Evolutionary conservation across 192 early-diverging fungal genomes (phyloP).

Genomic region (Backusella australiensis): DNA sequence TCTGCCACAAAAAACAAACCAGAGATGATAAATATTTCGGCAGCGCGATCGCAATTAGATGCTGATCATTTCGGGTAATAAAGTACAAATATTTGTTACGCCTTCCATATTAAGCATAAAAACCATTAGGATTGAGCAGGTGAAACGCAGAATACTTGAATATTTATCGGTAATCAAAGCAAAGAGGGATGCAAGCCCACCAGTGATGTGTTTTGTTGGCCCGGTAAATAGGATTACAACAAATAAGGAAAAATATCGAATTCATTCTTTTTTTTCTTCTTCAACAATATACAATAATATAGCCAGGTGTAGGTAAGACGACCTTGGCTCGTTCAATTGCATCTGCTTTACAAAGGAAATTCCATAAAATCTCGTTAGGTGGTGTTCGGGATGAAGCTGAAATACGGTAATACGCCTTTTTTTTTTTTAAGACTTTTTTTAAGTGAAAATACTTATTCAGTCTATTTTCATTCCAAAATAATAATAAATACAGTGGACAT

Average conservation of each 20-base stretch:
- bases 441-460: not conserved
- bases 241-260: conserved; percentile 18
- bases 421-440: conserved; percentile 50
- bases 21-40: conserved; percentile 55
- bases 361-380: conserved; percentile 80
- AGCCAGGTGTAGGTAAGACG: conserved; percentile 74
- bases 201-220: conserved; percentile 72
- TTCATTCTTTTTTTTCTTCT: no score
- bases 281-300: not conserved
- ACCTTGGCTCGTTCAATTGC: conserved; percentile 78
- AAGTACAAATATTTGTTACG: conserved; percentile 50
- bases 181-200: conserved; percentile 60
- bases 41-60: conserved; percentile 65
- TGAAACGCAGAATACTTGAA: conserved; percentile 83
- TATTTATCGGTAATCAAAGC: conserved; percentile 79
- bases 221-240: conserved; percentile 72
- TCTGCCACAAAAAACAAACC: conserved; percentile 29
- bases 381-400: conserved; percentile 88
- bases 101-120: conserved; percentile 25
- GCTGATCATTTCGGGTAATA: conserved; percentile 67
- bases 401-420: conserved; percentile 63
- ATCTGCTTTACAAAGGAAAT: conserved; percentile 67
- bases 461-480: conserved; percentile 41
- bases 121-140: conserved; percentile 50
- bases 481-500: conserved; percentile 62